Evolutionary conservation across 2,329 filamentous ascomycete species (phyloP).

Genomic region (Claviceps purpurea): DNA sequence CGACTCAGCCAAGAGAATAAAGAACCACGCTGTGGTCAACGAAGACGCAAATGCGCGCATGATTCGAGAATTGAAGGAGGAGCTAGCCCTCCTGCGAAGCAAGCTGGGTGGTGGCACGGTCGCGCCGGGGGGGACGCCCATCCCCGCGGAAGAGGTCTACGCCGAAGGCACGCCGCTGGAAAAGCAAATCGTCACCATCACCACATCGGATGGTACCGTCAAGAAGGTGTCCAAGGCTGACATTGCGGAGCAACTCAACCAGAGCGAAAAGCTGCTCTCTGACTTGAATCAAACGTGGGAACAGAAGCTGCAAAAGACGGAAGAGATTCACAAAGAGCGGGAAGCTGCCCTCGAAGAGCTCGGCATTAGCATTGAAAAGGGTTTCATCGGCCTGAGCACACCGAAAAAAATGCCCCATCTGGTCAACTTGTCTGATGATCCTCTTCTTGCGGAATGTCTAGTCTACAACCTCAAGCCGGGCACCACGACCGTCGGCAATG

Average conservation of each 20-base stretch:
- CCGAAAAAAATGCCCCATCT: conserved; percentile 99
- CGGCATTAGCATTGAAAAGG: conserved; percentile 97
- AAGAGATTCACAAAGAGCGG: conserved; percentile 94
- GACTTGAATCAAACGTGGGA: conserved; percentile 99
- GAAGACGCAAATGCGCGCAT: conserved; percentile 98
- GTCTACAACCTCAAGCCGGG: conserved; percentile 98
- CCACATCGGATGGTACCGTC: conserved; percentile 66
- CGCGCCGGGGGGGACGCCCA: conserved; percentile 32
- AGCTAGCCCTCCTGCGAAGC: conserved; percentile 69
- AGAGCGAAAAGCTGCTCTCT: conserved; percentile 89
- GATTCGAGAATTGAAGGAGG: conserved; percentile 96
- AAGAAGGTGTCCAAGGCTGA: conserved; percentile 98
- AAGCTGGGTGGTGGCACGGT: conserved; percentile 56
- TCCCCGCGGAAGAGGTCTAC: conserved; percentile 67
- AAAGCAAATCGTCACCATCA: conserved; percentile 92
- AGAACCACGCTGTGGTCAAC: conserved; percentile 99
- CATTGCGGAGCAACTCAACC: conserved; percentile 89
- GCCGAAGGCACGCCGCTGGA: conserved; percentile 85
- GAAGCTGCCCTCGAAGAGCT: conserved; percentile 91
- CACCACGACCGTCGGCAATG: conserved; percentile 85
- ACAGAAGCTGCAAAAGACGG: conserved; percentile 86
- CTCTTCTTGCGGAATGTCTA: conserved; percentile 84
- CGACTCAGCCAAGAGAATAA: conserved; percentile 95
- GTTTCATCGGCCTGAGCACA: conserved; percentile 86
- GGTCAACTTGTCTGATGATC: conserved; percentile 93